Percentiles rank a stretch among this genome's conserved stretches.
Conservation (phyloP, 2,329 filamentous ascomycete species). For the Nannizzia gypsea region DNA sequence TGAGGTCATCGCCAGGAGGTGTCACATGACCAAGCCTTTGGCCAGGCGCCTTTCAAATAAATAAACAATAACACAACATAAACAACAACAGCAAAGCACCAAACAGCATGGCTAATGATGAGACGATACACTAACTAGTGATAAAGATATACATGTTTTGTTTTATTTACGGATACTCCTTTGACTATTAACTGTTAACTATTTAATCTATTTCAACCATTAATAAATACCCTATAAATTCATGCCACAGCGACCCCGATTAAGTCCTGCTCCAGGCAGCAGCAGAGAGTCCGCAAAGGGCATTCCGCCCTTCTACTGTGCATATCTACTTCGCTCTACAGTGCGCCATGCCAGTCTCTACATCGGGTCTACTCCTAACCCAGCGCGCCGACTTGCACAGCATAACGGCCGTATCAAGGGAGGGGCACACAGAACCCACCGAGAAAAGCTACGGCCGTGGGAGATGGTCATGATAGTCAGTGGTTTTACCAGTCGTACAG, state of each 20-base stretch:
- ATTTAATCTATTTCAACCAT: neutral
- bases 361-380: conserved; percentile 84
- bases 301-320: conserved; percentile 83
- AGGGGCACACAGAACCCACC: conserved; percentile 66
- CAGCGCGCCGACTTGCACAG: conserved; percentile 69
- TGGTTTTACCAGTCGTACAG: conserved; percentile 76
- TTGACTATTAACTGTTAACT: neutral
- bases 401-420: conserved; percentile 80
- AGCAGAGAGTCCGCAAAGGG: conserved; percentile 23
- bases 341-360: conserved; percentile 60
- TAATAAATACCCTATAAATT: neutral
- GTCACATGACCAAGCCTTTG: neutral
- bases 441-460: conserved; percentile 63
- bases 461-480: conserved; percentile 79
- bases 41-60: neutral
- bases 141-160: neutral
- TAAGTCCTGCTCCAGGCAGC: neutral
- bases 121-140: neutral
- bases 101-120: neutral
- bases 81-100: neutral
- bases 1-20: neutral
- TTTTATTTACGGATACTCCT: neutral
- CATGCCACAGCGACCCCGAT: neutral
- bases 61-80: neutral
- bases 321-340: conserved; percentile 81